Percentiles rank a stretch among this genome's conserved stretches.
Conservation (phyloP, 23 red algal species). For the Cyanidium caldarium region DNA sequence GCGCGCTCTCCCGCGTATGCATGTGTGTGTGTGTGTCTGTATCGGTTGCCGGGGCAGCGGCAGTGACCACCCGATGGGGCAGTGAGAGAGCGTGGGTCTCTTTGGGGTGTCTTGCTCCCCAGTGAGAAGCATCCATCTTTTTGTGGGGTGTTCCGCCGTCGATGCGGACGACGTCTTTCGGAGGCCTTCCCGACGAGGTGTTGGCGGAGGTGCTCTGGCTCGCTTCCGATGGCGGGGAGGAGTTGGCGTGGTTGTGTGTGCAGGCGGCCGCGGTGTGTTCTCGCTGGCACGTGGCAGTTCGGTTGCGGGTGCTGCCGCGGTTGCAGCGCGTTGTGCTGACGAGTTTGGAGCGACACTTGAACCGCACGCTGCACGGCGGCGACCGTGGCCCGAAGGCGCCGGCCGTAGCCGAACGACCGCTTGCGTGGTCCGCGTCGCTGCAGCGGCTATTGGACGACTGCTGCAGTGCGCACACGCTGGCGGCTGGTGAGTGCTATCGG, state of each 20-base stretch:
- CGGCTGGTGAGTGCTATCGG: neutral
- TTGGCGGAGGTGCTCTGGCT: neutral
- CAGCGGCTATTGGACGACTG: neutral
- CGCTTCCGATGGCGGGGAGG: neutral
- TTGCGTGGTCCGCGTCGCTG: neutral
- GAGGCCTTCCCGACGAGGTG: neutral
- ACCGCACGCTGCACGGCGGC: neutral
- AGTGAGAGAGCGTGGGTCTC: too few relatives aligned
- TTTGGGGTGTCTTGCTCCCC: too few relatives aligned
- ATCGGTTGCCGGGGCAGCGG: too few relatives aligned
- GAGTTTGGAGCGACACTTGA: neutral
- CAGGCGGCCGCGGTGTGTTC: neutral
- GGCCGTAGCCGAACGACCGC: neutral
- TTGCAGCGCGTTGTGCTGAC: neutral
- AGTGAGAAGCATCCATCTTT: too few relatives aligned
- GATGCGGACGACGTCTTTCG: too few relatives aligned
- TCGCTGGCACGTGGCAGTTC: neutral
- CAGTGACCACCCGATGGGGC: too few relatives aligned
- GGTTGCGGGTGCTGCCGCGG: neutral
- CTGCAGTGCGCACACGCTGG: neutral
- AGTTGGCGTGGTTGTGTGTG: neutral
- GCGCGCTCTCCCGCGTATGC: too few relatives aligned
- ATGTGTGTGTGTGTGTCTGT: too few relatives aligned
- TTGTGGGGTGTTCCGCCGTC: too few relatives aligned
- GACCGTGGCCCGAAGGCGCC: neutral